Evolutionary conservation across 306 rosid species (phyloP).

Genomic region (Crataegus laevigata): DNA sequence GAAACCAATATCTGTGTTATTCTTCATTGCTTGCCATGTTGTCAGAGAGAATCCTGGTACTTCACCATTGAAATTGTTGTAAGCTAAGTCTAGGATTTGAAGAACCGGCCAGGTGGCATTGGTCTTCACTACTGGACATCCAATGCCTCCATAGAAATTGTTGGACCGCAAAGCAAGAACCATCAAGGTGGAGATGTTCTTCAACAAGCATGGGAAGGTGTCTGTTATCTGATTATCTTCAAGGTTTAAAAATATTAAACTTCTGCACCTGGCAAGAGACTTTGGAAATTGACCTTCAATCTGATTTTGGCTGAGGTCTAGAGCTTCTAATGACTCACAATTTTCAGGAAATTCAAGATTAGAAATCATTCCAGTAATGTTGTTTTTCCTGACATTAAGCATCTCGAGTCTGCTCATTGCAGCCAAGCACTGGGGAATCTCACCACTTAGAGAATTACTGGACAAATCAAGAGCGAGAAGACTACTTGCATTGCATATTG

Average conservation of each 20-base stretch:
- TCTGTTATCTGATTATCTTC: neutral
- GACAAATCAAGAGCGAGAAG: conserved; percentile 17
- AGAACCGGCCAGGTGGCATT: neutral
- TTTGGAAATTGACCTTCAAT: neutral
- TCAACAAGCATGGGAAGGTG: no score
- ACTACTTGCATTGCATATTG: conserved; percentile 3
- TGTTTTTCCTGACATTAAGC: conserved; percentile 16
- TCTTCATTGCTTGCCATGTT: no score
- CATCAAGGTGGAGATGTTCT: no score
- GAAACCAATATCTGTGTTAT: accelerated
- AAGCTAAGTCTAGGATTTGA: no score
- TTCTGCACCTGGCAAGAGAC: no score
- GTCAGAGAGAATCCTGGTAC: no score
- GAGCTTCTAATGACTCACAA: neutral
- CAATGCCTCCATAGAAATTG: neutral
- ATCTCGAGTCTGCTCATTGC: neutral
- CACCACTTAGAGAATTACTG: conserved; percentile 11
- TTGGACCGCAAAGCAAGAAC: no score
- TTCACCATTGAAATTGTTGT: no score
- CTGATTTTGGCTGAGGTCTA: conserved; percentile 6
- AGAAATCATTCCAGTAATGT: conserved; percentile 5
- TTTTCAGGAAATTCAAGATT: neutral
- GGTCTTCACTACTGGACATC: neutral
- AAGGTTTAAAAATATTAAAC: neutral
- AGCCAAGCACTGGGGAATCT: conserved; percentile 5